A percentile compares a stretch with the other conserved stretches of the same genome.
phyloP scores from a whole-genome alignment of 352 stramenopile genomes.

The Plasmopara halstedii region DNA sequence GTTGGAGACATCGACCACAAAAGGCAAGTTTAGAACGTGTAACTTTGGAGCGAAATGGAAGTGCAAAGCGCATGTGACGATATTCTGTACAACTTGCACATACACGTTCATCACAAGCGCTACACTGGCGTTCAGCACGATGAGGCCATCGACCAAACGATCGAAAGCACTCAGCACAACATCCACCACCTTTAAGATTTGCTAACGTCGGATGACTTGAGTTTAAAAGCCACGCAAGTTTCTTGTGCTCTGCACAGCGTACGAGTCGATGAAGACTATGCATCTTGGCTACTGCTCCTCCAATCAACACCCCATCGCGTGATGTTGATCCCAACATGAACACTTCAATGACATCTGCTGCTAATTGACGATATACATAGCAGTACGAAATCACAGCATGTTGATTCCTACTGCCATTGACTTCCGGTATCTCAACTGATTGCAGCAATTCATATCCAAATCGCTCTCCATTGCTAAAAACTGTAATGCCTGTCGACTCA shows the following conservation, averaged over 20 bases:
- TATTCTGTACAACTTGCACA: conserved; percentile 19
- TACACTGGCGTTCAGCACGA: conserved; percentile 23
- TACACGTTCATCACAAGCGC: conserved; percentile 24
- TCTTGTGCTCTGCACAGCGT: conserved; percentile 20
- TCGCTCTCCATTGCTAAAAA: conserved; percentile 17
- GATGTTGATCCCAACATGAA: conserved; percentile 27
- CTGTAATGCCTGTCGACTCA: conserved; percentile 22
- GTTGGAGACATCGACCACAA: conserved; percentile 23
- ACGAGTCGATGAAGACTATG: conserved; percentile 20
- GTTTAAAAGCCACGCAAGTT: conserved; percentile 29
- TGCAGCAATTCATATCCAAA: conserved; percentile 29
- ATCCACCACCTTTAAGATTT: conserved; percentile 11
- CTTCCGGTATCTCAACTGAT: conserved; percentile 17
- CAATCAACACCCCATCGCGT: conserved; percentile 19
- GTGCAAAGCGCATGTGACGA: conserved; percentile 21
- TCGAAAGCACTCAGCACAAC: conserved; percentile 27
- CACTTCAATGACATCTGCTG: conserved; percentile 19
- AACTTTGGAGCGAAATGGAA: conserved; percentile 22
- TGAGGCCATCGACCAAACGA: conserved; percentile 18
- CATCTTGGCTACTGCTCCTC: conserved; percentile 22
- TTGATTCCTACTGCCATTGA: conserved; percentile 5
- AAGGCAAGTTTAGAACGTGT: conserved; percentile 19
- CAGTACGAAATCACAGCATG: conserved; percentile 30
- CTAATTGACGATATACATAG: conserved; percentile 28
- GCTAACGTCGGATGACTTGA: conserved; percentile 20